A percentile compares a stretch with the other conserved stretches of the same genome.
These are phyloP conservation scores for Closterium sp. DNA, from an alignment of 139 green algal species.

Conservation along the genomic window DNA sequence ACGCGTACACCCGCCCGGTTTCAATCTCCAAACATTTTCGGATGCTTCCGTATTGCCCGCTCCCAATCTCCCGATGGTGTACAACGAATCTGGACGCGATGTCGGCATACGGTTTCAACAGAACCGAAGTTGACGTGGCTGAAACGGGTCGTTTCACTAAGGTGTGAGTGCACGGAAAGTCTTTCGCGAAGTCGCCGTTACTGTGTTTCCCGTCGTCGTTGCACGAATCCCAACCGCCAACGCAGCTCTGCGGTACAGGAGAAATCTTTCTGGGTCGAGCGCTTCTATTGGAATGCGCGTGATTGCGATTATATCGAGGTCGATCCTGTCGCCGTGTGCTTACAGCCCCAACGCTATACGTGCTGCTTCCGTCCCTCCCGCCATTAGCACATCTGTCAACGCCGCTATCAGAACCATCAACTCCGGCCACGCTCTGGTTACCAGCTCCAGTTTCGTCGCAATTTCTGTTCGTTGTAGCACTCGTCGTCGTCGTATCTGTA, in stretches of 20 bases:
- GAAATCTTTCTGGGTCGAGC: background rate
- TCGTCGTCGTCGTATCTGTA: background rate
- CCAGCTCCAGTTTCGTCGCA: background rate
- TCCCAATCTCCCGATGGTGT: background rate
- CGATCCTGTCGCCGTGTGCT: background rate
- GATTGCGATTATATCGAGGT: background rate
- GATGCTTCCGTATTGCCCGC: background rate
- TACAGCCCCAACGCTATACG: background rate
- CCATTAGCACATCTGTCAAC: background rate
- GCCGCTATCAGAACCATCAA: background rate
- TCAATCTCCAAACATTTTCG: background rate
- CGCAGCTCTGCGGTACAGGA: no score
- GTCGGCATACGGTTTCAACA: background rate
- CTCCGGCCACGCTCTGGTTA: no score
- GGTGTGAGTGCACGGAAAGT: background rate
- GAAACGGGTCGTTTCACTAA: background rate
- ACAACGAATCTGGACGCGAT: background rate
- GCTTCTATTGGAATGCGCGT: background rate
- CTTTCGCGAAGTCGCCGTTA: no score
- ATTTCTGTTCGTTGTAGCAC: background rate
- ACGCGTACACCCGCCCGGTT: background rate
- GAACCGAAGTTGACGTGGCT: background rate
- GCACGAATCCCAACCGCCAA: background rate
- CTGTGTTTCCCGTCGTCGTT: no score
- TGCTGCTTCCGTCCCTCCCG: background rate